Evolutionary conservation across 345 rosid genomes (phyloP).

Genomic region (Eucalyptus sp.): DNA sequence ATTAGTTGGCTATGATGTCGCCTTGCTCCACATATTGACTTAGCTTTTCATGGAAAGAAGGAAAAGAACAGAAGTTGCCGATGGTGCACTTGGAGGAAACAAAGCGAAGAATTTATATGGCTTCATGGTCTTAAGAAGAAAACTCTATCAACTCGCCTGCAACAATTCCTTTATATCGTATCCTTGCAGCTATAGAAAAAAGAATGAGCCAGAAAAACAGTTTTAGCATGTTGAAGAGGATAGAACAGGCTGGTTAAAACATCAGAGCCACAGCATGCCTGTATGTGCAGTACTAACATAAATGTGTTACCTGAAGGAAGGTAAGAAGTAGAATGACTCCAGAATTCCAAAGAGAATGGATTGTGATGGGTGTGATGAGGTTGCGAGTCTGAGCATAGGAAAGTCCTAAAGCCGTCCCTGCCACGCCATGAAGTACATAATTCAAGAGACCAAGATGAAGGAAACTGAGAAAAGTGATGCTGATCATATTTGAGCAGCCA

Average conservation of each 20-base stretch:
- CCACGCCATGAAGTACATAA: background rate
- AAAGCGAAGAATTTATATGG: background rate
- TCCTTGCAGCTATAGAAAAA: slow-evolving; percentile 54
- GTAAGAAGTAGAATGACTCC: slow-evolving; percentile 82
- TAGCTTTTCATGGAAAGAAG: background rate
- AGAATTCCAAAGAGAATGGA: slow-evolving; percentile 83
- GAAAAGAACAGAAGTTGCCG: background rate
- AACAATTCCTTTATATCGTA: slow-evolving; percentile 73
- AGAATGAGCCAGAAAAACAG: background rate
- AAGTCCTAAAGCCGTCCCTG: slow-evolving; percentile 66
- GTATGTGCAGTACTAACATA: background rate
- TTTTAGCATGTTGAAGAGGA: background rate
- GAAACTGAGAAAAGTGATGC: background rate
- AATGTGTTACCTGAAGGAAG: slow-evolving; percentile 60
- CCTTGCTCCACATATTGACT: background rate
- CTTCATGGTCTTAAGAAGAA: background rate
- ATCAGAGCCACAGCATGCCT: background rate
- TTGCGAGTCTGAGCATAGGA: slow-evolving; percentile 89
- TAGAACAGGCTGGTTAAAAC: background rate
- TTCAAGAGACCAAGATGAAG: background rate
- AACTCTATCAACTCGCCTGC: slow-evolving; percentile 23
- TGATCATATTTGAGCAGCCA: background rate
- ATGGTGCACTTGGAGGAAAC: background rate
- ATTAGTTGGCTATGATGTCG: background rate
- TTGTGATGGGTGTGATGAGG: slow-evolving; percentile 66